Percentiles rank a stretch among this genome's conserved stretches.
Evolutionary conservation across 139 green algal genomes (phyloP).

Genomic region (Parachlorella kessleri): DNA sequence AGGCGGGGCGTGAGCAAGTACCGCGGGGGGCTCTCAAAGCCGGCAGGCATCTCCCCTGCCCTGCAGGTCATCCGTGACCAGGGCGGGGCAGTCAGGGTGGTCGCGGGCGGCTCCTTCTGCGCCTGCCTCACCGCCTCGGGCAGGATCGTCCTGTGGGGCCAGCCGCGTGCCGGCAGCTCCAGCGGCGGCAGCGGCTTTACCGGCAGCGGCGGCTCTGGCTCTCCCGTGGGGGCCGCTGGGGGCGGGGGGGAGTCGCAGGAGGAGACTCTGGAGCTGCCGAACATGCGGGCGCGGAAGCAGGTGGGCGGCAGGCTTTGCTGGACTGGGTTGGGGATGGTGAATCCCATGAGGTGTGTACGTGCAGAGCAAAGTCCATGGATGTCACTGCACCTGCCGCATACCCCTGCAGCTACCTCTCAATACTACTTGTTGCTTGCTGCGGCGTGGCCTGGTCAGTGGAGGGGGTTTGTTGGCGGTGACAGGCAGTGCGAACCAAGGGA

Average conservation of each 20-base stretch:
- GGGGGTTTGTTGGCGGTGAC: no score
- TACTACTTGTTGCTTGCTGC: no score
- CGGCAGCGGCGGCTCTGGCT: neutral
- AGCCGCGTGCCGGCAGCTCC: conserved; percentile 23
- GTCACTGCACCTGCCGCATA: no score
- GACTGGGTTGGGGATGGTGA: no score
- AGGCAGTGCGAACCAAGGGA: no score
- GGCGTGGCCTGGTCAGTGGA: no score
- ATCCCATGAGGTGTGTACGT: no score
- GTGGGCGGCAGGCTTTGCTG: neutral
- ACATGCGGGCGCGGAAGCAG: conserved; percentile 2
- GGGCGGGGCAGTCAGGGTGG: conserved; percentile 57
- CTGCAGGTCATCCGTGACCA: conserved; percentile 43
- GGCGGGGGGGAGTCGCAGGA: neutral
- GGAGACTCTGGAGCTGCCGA: conserved; percentile 6
- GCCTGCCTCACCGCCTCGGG: conserved; percentile 53
- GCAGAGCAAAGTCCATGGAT: no score
- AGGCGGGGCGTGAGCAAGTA: no score
- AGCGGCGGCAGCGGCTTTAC: conserved; percentile 1
- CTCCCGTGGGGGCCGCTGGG: neutral
- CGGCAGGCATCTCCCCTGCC: no score
- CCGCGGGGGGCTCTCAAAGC: no score
- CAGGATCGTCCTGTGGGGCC: conserved; percentile 68
- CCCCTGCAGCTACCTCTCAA: no score
- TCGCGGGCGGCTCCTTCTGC: conserved; percentile 62